A percentile compares a stretch with the other conserved stretches of the same genome.
Conservation (phyloP, 352 stramenopile species). For the Globisporangium splendens region DNA sequence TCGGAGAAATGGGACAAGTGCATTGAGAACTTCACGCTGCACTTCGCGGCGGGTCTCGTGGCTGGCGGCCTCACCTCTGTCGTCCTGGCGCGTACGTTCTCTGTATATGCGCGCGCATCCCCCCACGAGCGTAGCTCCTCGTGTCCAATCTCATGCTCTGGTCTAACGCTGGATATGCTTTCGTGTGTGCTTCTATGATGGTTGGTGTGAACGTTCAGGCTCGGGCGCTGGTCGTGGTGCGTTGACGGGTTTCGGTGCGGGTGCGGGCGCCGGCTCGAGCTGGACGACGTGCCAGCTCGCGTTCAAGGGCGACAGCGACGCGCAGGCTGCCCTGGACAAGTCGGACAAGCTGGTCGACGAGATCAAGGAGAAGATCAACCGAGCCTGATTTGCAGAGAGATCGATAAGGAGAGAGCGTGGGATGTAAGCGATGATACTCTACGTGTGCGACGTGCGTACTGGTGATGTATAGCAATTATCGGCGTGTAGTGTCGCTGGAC, state of each 20-base stretch:
- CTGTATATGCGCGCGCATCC: not conserved
- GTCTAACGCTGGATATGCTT: no score
- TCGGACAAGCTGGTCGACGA: constrained; percentile 72
- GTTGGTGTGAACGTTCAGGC: constrained; percentile 24
- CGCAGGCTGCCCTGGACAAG: constrained; percentile 65
- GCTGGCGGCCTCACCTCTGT: constrained; percentile 78
- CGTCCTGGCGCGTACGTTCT: constrained; percentile 73
- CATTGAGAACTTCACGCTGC: constrained; percentile 85
- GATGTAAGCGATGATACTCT: no score
- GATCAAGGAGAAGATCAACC: constrained; percentile 55
- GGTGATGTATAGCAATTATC: no score
- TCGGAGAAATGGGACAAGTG: constrained; percentile 91
- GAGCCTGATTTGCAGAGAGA: constrained; percentile 15
- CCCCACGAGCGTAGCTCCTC: no score
- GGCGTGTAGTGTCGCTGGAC: no score
- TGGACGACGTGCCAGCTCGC: constrained; percentile 85
- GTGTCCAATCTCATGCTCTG: no score
- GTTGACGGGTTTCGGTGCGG: constrained; percentile 69
- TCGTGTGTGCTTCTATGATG: not conserved
- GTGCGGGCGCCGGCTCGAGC: constrained; percentile 67
- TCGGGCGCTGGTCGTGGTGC: constrained; percentile 56
- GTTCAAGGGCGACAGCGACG: constrained; percentile 67
- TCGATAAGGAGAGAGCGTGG: no score
- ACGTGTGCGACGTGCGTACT: no score
- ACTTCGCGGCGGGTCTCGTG: constrained; percentile 80